A percentile compares a stretch with the other conserved stretches of the same genome.
Conservation (phyloP, 1,139 yeast species). For the Scheffersomyces insectosa region DNA sequence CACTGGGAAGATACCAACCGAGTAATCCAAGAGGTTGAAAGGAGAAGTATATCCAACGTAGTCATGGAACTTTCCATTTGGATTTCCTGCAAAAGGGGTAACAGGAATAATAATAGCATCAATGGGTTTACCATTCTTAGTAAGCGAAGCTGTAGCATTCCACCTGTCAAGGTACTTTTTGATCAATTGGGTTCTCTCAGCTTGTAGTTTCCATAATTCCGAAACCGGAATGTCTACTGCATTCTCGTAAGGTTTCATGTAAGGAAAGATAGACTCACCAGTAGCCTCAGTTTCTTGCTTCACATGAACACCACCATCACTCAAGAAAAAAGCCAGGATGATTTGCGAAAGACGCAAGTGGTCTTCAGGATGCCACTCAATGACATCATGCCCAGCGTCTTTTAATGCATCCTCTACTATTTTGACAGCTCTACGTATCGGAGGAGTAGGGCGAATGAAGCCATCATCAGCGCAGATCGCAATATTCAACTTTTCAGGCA, state of each 20-base stretch:
- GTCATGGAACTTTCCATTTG: constrained; percentile 35
- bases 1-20: constrained; percentile 63
- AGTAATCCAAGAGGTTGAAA: constrained; percentile 59
- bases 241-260: constrained; percentile 33
- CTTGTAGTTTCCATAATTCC: constrained; percentile 45
- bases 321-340: constrained; percentile 39
- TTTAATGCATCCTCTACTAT: constrained; percentile 22
- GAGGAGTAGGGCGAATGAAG: constrained; percentile 38
- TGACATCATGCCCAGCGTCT: constrained; percentile 59
- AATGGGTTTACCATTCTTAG: constrained; percentile 42
- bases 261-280: constrained; percentile 49
- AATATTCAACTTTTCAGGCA: constrained; percentile 28
- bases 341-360: constrained; percentile 38
- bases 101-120: constrained; percentile 52
- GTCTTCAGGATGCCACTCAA: constrained; percentile 54
- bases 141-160: constrained; percentile 28
- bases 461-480: constrained; percentile 36
- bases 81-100: constrained; percentile 48
- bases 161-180: constrained; percentile 41
- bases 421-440: constrained; percentile 30
- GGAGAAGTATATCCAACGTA: constrained; percentile 54
- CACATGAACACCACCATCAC: constrained; percentile 47
- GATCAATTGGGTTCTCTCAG: constrained; percentile 30
- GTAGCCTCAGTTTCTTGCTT: constrained; percentile 28
- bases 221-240: constrained; percentile 33